A percentile compares a stretch with the other conserved stretches of the same genome.
These are phyloP conservation scores for Trichosporon sp. DNA, from an alignment of 1,284 basidiomycete species.

Conservation along the genomic window DNA sequence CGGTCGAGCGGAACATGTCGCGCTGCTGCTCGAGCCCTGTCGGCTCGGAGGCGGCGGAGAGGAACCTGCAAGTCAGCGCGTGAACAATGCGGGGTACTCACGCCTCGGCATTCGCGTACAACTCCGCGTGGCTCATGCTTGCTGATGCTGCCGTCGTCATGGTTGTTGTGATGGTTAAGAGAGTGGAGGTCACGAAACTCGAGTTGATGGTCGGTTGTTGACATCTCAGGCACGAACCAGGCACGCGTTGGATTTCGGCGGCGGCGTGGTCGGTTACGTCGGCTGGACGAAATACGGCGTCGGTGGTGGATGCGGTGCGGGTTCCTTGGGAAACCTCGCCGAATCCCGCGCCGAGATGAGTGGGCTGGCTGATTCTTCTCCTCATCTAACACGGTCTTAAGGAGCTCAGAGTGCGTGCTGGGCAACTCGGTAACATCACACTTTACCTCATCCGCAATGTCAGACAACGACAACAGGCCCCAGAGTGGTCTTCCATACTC, in stretches of 20 bases:
- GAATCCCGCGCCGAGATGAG: no score
- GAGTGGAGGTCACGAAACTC: not conserved
- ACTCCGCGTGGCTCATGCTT: not conserved
- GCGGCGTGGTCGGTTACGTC: no score
- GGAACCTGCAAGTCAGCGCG: not conserved
- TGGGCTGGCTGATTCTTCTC: no score
- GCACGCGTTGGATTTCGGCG: not conserved
- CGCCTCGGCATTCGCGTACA: constrained; percentile 11
- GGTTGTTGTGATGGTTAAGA: not conserved
- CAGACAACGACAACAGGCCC: no score
- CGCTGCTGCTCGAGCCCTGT: constrained; percentile 2
- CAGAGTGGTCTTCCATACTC: no score
- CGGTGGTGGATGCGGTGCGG: no score
- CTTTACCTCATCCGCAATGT: no score
- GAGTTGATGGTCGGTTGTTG: not conserved
- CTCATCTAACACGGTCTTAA: no score
- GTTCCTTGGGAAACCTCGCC: no score
- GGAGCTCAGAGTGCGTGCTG: no score
- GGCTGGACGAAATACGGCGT: no score
- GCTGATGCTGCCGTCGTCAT: not conserved
- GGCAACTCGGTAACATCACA: no score
- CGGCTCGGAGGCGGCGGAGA: constrained; percentile 9
- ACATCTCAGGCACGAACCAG: not conserved
- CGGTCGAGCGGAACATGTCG: constrained; percentile 1
- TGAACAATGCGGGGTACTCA: not conserved